Conservation (phyloP, 2,329 filamentous ascomycete species). For the Rhynchosporium agropyri region DNA sequence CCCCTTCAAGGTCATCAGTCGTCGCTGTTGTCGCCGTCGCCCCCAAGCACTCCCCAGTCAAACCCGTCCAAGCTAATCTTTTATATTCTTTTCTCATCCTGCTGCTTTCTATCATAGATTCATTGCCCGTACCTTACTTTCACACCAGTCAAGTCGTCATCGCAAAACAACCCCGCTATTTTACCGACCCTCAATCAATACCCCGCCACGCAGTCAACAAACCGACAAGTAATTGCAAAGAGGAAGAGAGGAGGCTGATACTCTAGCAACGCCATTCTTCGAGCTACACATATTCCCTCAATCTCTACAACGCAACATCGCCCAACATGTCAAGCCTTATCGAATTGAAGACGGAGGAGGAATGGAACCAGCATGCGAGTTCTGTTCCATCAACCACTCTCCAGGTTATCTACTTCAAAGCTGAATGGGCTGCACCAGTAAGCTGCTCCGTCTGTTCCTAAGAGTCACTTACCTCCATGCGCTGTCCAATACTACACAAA, state of each 20-base stretch:
- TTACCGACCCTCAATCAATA: constrained; percentile 7
- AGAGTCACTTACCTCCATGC: background rate
- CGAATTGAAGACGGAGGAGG: constrained; percentile 73
- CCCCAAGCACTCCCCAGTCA: no score
- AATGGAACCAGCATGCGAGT: constrained; percentile 71
- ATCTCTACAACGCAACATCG: background rate
- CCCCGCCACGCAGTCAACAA: constrained; percentile 19
- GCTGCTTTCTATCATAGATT: background rate
- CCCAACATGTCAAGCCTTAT: constrained; percentile 73
- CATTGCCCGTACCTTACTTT: background rate
- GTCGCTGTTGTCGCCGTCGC: no score
- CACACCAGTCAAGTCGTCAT: background rate
- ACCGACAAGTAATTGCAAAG: constrained; percentile 21
- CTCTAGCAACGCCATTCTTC: background rate
- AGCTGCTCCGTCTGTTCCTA: constrained; percentile 4
- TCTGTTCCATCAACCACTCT: constrained; percentile 70
- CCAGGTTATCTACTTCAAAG: constrained; percentile 90
- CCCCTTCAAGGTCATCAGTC: no score
- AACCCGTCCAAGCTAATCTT: no score
- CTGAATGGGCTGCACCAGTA: constrained; percentile 86
- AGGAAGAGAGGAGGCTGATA: background rate
- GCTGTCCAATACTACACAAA: background rate
- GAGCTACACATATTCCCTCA: background rate
- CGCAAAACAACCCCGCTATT: background rate
- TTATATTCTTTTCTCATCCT: background rate